Percentiles rank a stretch among this genome's conserved stretches.
Conservation (phyloP, 805 yeast genomes). For the Ogataea ramenticola region DNA sequence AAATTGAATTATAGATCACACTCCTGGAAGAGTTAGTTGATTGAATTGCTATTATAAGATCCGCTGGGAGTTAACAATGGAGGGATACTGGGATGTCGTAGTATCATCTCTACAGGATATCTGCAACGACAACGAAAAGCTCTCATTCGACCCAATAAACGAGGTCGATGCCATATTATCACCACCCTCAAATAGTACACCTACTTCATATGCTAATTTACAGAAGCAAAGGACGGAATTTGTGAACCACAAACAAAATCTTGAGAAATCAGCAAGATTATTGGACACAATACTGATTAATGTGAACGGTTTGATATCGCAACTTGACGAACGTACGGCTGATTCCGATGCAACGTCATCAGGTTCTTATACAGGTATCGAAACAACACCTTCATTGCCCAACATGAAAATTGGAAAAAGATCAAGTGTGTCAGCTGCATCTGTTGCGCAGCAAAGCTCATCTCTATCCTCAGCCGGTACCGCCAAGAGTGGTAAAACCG, state of each 20-base stretch:
- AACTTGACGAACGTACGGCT: slow-evolving; percentile 5
- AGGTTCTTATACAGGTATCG: background rate
- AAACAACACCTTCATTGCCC: background rate
- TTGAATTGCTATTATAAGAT: too few species aligned
- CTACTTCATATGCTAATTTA: slow-evolving; percentile 13
- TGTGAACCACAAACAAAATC: slow-evolving; percentile 47
- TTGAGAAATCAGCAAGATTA: slow-evolving; percentile 42
- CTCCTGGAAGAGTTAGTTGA: too few species aligned
- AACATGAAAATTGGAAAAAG: background rate
- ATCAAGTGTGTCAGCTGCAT: background rate
- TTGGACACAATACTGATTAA: slow-evolving; percentile 37
- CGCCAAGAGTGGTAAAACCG: slow-evolving; percentile 3
- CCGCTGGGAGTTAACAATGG: slow-evolving; percentile 30
- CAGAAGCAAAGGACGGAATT: slow-evolving; percentile 30
- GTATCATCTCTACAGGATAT: slow-evolving; percentile 62
- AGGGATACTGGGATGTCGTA: slow-evolving; percentile 64
- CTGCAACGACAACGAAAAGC: slow-evolving; percentile 52
- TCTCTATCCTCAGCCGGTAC: background rate
- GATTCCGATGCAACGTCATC: background rate
- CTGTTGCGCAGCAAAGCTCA: background rate
- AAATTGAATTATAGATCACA: too few species aligned
- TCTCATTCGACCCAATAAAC: slow-evolving; percentile 36
- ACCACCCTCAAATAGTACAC: too few species aligned
- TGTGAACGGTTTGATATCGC: slow-evolving; percentile 37
- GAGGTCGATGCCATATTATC: background rate